Percentiles rank a stretch among this genome's conserved stretches.
Evolutionary conservation across 2,329 filamentous ascomycete species (phyloP).

Genomic region (Penicillium sp.): DNA sequence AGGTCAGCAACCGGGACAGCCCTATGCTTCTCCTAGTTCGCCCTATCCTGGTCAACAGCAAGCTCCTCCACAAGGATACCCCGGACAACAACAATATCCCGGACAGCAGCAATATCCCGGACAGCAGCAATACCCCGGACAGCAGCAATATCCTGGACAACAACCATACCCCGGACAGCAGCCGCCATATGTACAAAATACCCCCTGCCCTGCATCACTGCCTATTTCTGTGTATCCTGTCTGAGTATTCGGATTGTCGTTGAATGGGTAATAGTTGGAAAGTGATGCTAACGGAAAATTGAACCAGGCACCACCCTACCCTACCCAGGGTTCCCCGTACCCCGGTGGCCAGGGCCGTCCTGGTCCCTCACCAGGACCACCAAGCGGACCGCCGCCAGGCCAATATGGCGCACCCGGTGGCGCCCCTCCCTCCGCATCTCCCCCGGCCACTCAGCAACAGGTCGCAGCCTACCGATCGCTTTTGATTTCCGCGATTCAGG

Average conservation of each 20-base stretch:
- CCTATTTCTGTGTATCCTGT: constrained; percentile 5
- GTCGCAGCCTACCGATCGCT: constrained; percentile 50
- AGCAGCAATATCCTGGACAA: constrained; percentile 17
- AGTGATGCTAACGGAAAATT: constrained; percentile 9
- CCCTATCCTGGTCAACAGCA: constrained; percentile 11
- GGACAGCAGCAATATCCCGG: constrained; percentile 18
- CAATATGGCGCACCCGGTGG: constrained; percentile 26
- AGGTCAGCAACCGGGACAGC: constrained; percentile 1
- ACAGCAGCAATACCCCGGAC: constrained; percentile 11
- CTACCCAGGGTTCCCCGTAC: constrained; percentile 29
- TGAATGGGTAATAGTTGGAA: background rate
- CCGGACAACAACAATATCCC: constrained; percentile 23
- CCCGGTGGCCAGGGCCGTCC: constrained; percentile 20
- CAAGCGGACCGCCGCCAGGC: constrained; percentile 18
- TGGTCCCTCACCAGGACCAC: constrained; percentile 21
- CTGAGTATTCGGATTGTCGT: background rate
- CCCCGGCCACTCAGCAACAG: constrained; percentile 43
- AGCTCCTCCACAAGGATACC: constrained; percentile 23
- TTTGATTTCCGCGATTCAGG: constrained; percentile 49
- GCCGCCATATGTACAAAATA: constrained; percentile 20
- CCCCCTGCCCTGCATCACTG: constrained; percentile 7
- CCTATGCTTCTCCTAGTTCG: constrained; percentile 20
- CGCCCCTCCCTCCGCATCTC: constrained; percentile 20
- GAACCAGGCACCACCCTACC: constrained; percentile 18
- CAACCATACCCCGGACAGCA: constrained; percentile 15